Evolutionary conservation across 2,329 filamentous ascomycete genomes (phyloP), one percentile per base, ranked within the genome.

Genomic region (Microthyrium microscopicum): DNA sequence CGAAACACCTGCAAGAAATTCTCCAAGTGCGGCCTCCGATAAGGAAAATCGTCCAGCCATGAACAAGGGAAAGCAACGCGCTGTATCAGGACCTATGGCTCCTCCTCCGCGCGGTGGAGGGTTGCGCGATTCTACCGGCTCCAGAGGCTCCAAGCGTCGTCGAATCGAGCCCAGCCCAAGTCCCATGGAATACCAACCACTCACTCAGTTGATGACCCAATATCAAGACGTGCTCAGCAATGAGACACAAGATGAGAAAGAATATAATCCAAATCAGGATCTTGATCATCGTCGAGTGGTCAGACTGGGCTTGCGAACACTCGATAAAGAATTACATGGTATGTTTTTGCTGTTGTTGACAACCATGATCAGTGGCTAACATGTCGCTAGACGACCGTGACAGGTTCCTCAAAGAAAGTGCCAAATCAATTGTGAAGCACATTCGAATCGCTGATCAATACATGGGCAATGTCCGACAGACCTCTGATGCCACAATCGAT

Each of bases 401-500:
- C 40, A 77, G 87, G 44, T 78, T 73, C 39, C 55, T 91, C 17
- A 66, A 73, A 42, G 62, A 66, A 1, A 69, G 71, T 24, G 79
- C 76, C 6, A 60, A 64, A 17, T 72, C 73, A 2, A 60, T 93
- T 12, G 60, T 68, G 37, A 62, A 77, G 7, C 72, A 73, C 1
- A 60, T 95, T 17, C 53, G 68, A 17, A 66, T 68, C 41, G 75
- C 78, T 12, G 75, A 89, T 44, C 53, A 63, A 22, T 57, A 76
- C 11, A 74, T 77, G 40, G 62, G 64, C 36, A 64, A 72, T 43
- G 77, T 92, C 39, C 81, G 78, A 46, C 85, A 94, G 58, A 93
- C 89, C 1, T 73, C 76, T 2, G 89, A 95, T 51, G 89, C 89
- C 1, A 81, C 79, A 1, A 76, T 92, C 39, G 89, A 98, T 51